phyloP scores from a whole-genome alignment of 2,329 filamentous ascomycete species.

The Paecilomyces sp. region DNA sequence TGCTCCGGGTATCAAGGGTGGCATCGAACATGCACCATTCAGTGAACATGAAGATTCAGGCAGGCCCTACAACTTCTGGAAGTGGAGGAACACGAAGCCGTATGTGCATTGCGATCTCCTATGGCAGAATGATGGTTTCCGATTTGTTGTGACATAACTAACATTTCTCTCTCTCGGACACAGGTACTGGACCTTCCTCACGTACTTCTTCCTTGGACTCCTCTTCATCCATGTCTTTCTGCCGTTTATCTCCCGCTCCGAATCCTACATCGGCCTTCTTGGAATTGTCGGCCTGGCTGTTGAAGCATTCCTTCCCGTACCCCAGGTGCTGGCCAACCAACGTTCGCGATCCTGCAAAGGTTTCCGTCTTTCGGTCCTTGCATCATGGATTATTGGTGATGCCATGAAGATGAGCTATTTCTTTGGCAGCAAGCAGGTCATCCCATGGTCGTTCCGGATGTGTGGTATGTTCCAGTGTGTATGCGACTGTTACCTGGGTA shows the following conservation, averaged over 20 bases:
- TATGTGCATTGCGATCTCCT: conserved; percentile 21
- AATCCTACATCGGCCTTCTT: conserved; percentile 36
- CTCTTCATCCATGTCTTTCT: conserved; percentile 48
- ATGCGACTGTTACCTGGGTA: conserved; percentile 40
- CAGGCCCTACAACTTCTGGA: conserved; percentile 57
- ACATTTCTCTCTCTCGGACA: conserved; percentile 2
- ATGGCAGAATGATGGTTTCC: not conserved
- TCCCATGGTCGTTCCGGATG: conserved; percentile 43
- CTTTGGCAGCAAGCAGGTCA: conserved; percentile 35
- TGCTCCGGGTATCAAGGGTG: conserved; percentile 28
- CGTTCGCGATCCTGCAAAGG: conserved; percentile 41
- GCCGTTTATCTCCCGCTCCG: conserved; percentile 36
- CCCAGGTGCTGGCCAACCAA: conserved; percentile 43
- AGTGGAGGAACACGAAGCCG: conserved; percentile 51
- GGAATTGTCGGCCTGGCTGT: conserved; percentile 41
- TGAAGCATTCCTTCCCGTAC: conserved; percentile 41
- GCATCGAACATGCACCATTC: conserved; percentile 37
- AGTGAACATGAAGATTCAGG: conserved; percentile 20
- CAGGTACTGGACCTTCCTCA: conserved; percentile 53
- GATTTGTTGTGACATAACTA: conserved; percentile 4
- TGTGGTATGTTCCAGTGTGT: conserved; percentile 43
- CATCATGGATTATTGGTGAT: conserved; percentile 43
- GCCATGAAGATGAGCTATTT: conserved; percentile 46
- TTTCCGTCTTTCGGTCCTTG: conserved; percentile 41
- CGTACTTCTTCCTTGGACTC: conserved; percentile 44